Conservation (phyloP, 2,329 filamentous ascomycete species). For the Alternaria dauci region DNA sequence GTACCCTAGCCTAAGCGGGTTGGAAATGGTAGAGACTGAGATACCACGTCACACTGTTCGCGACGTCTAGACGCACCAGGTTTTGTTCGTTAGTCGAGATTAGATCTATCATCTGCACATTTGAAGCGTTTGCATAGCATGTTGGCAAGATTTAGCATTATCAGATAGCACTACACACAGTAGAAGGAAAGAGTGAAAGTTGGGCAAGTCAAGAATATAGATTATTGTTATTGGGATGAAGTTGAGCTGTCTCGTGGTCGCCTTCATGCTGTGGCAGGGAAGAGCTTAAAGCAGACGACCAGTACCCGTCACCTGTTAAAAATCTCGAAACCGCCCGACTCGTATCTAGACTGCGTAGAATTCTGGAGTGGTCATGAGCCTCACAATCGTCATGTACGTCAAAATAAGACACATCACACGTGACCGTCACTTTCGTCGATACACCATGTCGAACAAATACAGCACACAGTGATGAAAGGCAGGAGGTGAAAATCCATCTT, state of each 20-base stretch:
- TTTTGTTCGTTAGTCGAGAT: not conserved
- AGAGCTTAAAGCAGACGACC: not conserved
- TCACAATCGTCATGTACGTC: not conserved
- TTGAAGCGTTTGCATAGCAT: slow-evolving; percentile 14
- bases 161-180: not conserved
- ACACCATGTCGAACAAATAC: not conserved
- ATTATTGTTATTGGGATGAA: not conserved
- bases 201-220: not conserved
- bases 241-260: not conserved
- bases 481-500: not conserved
- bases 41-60: slow-evolving; percentile 39
- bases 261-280: not conserved
- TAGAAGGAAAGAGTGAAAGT: not conserved
- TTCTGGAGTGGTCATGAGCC: not conserved
- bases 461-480: not conserved
- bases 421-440: not conserved
- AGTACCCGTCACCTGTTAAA: not conserved
- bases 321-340: not conserved
- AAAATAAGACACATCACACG: not conserved
- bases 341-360: not conserved
- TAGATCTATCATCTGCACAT: not conserved
- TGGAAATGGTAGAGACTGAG: slow-evolving; percentile 88
- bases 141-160: not conserved
- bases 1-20: slow-evolving; percentile 82
- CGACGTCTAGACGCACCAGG: slow-evolving; percentile 23